Percentiles rank a stretch among this genome's conserved stretches.
Conservation (phyloP, 2,329 filamentous ascomycete genomes). For the Penicillium digitatum region DNA sequence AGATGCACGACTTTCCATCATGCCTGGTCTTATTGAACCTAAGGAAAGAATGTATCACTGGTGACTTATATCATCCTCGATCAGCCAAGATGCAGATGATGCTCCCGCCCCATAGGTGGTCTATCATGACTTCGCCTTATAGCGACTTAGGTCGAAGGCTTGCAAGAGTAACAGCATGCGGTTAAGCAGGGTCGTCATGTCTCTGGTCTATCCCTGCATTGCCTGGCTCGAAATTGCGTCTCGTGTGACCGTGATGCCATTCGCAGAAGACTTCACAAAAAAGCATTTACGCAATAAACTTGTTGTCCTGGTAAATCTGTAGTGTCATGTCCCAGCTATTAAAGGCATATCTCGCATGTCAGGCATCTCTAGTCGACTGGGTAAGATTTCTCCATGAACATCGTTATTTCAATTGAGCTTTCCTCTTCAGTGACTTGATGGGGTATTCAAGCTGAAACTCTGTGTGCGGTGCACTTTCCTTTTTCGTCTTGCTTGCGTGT, state of each 20-base stretch:
- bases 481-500: neutral
- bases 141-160: neutral
- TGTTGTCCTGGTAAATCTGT: neutral
- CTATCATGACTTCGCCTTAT: neutral
- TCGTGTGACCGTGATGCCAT: neutral
- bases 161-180: neutral
- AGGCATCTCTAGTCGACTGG: neutral
- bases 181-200: neutral
- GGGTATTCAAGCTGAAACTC: neutral
- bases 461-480: neutral
- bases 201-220: neutral
- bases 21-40: neutral
- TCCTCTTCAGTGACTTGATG: neutral
- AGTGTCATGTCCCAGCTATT: neutral
- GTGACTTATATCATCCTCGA: neutral
- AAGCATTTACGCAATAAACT: neutral
- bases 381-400: neutral
- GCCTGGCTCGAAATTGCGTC: neutral
- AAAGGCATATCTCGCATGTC: neutral
- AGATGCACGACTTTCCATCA: neutral
- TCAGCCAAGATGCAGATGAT: neutral
- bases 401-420: neutral
- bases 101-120: neutral
- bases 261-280: neutral
- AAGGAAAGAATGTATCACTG: neutral